These are phyloP conservation scores for Ceratobasidium theobromae DNA, from an alignment of 1,284 basidiomycete genomes.

Conservation along the genomic window DNA sequence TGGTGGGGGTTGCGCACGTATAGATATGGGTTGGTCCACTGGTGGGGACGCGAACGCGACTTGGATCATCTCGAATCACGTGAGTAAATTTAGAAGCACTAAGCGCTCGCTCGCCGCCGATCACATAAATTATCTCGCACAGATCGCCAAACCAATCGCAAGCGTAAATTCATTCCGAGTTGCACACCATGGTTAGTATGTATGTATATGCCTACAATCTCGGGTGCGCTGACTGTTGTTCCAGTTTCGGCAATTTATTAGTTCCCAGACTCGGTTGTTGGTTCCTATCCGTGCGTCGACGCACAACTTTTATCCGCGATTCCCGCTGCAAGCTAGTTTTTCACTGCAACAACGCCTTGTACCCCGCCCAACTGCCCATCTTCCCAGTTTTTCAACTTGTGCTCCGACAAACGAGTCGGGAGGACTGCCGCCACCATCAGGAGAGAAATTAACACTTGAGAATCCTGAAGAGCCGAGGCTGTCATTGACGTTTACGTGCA, in stretches of 20 bases:
- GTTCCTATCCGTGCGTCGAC: background rate
- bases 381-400: background rate
- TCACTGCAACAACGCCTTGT: background rate
- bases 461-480: slow-evolving; percentile 54
- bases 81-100: no score
- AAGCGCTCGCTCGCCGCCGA: no score
- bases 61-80: no score
- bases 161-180: no score
- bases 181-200: background rate
- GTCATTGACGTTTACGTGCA: slow-evolving; percentile 87
- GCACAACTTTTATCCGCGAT: slow-evolving; percentile 3
- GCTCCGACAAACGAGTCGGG: background rate
- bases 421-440: background rate
- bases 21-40: background rate
- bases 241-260: slow-evolving; percentile 19
- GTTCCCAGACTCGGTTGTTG: background rate
- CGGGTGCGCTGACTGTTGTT: background rate
- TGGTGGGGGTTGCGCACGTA: background rate
- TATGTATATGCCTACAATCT: background rate
- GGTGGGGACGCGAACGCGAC: slow-evolving; percentile 13
- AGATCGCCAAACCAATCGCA: no score
- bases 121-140: no score
- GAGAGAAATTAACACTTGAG: slow-evolving; percentile 10
- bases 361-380: background rate
- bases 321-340: slow-evolving; percentile 22